Conservation (phyloP, 805 yeast genomes). For the Wickerhamomyces silvicola region DNA sequence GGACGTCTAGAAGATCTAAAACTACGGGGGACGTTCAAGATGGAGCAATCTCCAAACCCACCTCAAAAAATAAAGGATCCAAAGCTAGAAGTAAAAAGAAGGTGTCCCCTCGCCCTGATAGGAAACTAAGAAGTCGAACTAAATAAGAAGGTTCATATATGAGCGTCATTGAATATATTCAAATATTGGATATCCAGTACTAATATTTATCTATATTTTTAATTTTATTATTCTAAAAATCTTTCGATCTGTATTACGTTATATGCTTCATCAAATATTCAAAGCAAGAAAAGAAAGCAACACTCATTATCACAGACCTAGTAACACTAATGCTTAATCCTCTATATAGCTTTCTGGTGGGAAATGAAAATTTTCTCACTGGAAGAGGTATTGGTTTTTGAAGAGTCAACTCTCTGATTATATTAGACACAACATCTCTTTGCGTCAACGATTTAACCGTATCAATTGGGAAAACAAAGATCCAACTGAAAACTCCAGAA, state of each 20-base stretch:
- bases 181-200: neutral
- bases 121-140: conserved; percentile 10
- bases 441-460: conserved; percentile 73
- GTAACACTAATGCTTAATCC: conserved; percentile 73
- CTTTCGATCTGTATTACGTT: too few species aligned
- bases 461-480: conserved; percentile 71
- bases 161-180: too few species aligned
- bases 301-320: conserved; percentile 65
- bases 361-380: conserved; percentile 30
- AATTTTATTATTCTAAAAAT: neutral
- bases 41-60: too few species aligned
- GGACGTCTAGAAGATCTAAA: too few species aligned
- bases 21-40: too few species aligned
- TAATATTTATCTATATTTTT: neutral
- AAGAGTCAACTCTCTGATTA: conserved; percentile 47
- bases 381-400: conserved; percentile 30
- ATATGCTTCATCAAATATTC: conserved; percentile 61
- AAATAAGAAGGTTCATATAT: conserved; percentile 4
- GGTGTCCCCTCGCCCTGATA: neutral
- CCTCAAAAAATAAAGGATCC: too few species aligned
- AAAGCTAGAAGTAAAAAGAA: neutral
- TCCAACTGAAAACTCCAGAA: conserved; percentile 73
- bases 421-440: conserved; percentile 63
- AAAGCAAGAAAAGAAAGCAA: conserved; percentile 68
- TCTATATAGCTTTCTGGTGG: conserved; percentile 52